These are phyloP conservation scores for Tylopilus sp. DNA, from an alignment of 1,284 basidiomycete genomes.

Conservation along the genomic window DNA sequence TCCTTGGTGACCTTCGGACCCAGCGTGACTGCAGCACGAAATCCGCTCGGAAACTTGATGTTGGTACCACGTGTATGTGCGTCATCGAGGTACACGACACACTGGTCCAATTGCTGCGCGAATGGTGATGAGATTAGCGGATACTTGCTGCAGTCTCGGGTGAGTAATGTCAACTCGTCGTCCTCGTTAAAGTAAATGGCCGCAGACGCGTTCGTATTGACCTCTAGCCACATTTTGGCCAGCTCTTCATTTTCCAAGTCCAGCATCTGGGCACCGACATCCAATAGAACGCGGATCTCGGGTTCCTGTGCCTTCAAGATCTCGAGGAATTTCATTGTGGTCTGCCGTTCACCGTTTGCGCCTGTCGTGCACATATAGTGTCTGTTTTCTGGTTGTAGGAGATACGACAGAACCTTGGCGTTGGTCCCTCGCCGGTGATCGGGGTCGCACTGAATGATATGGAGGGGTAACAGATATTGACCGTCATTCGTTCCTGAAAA, in stretches of 20 bases:
- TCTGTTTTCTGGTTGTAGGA: conserved; percentile 45
- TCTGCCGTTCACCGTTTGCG: conserved; percentile 23
- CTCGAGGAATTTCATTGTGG: conserved; percentile 34
- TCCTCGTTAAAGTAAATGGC: conserved; percentile 45
- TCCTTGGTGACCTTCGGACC: conserved; percentile 54
- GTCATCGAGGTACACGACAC: conserved; percentile 53
- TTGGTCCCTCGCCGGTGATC: conserved; percentile 18
- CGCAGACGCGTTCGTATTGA: conserved; percentile 33
- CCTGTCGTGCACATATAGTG: conserved; percentile 31
- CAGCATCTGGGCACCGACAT: conserved; percentile 58
- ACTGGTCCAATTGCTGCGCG: conserved; percentile 39
- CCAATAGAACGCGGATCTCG: conserved; percentile 45
- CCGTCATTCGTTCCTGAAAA: conserved; percentile 22
- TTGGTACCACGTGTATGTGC: conserved; percentile 56
- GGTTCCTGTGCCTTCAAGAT: conserved; percentile 34
- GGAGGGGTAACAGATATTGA: conserved; percentile 8
- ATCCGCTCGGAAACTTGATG: conserved; percentile 44
- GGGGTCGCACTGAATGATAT: conserved; percentile 12
- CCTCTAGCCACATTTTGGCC: conserved; percentile 39
- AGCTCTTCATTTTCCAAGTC: conserved; percentile 46
- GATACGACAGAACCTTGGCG: conserved; percentile 41
- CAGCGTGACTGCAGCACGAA: conserved; percentile 48
- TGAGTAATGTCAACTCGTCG: conserved; percentile 42
- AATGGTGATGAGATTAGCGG: conserved; percentile 42
- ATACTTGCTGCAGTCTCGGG: conserved; percentile 37